Conservation (phyloP, 768 basidiomycete species). For the Cystobasidium ongulense region DNA sequence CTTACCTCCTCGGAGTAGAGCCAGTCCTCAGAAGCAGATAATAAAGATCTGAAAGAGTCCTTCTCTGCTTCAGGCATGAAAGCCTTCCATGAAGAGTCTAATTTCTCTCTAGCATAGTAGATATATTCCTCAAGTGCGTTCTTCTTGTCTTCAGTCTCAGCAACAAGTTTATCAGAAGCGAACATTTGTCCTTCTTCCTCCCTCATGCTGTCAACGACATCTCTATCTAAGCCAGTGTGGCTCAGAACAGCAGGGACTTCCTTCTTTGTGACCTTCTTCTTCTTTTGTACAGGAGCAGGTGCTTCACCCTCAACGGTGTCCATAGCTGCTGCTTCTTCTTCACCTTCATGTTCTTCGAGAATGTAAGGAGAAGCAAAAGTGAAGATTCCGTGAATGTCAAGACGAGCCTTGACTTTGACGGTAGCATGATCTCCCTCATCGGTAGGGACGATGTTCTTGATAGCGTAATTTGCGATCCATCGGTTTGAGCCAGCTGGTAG, state of each 20-base stretch:
- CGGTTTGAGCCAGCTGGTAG: conserved; percentile 77
- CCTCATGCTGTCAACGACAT: conserved; percentile 57
- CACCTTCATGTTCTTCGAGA: conserved; percentile 62
- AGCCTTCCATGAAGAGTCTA: conserved; percentile 74
- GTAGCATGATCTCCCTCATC: conserved; percentile 64
- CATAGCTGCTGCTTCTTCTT: conserved; percentile 43
- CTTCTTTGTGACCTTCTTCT: conserved; percentile 79
- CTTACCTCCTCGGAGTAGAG: conserved; percentile 75
- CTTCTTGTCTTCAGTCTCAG: conserved; percentile 97
- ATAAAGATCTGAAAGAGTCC: conserved; percentile 59
- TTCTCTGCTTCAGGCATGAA: conserved; percentile 73
- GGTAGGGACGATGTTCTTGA: conserved; percentile 62
- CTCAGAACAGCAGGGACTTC: conserved; percentile 66
- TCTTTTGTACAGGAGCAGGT: conserved; percentile 55
- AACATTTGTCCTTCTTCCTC: conserved; percentile 85
- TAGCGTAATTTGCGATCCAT: conserved; percentile 71
- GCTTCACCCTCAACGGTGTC: conserved; percentile 43
- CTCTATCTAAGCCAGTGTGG: conserved; percentile 59
- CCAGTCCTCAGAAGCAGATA: conserved; percentile 86
- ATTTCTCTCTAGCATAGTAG: conserved; percentile 62
- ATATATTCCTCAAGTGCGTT: conserved; percentile 98
- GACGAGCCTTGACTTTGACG: conserved; percentile 81
- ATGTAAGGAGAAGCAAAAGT: conserved; percentile 76
- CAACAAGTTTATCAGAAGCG: conserved; percentile 84
- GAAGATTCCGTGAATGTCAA: conserved; percentile 77